Evolutionary conservation across 2,329 filamentous ascomycete species (phyloP).

Genomic region (Paradendryphiella salina): DNA sequence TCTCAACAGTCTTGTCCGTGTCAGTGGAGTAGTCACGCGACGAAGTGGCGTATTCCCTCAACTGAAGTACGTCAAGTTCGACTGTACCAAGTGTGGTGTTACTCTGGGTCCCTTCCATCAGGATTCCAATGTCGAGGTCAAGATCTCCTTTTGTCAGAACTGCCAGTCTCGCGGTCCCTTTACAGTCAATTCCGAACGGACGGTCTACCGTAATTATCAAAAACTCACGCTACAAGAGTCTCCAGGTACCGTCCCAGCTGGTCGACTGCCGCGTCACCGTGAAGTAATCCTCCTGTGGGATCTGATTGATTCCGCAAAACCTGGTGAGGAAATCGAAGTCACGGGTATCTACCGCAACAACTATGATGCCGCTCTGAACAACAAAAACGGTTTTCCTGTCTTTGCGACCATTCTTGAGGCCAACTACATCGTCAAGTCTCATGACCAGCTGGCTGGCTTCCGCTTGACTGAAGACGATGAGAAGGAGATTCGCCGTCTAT

Average conservation of each 20-base stretch:
- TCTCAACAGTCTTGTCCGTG: conserved; percentile 91
- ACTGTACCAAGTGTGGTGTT: conserved; percentile 89
- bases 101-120: conserved; percentile 96
- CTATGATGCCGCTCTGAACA: conserved; percentile 96
- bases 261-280: conserved; percentile 86
- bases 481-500: conserved; percentile 82
- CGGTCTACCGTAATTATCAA: conserved; percentile 97
- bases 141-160: conserved; percentile 93
- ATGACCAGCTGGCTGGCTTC: conserved; percentile 97
- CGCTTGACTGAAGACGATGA: conserved; percentile 94
- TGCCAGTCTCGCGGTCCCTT: conserved; percentile 96
- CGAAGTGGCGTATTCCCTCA: conserved; percentile 96
- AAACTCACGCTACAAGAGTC: conserved; percentile 97
- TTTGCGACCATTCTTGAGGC: conserved; percentile 98
- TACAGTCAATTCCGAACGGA: conserved; percentile 94
- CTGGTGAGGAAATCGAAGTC: conserved; percentile 95
- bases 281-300: conserved; percentile 97
- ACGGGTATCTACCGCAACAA: conserved; percentile 98
- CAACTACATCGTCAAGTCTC: conserved; percentile 94
- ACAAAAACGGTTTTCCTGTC: conserved; percentile 97
- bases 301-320: conserved; percentile 94
- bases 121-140: conserved; percentile 94
- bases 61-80: conserved; percentile 97
- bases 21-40: conserved; percentile 92
- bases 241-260: conserved; percentile 92